phyloP scores from a whole-genome alignment of 2,329 filamentous ascomycete genomes.

The Talaromyces sp. region DNA sequence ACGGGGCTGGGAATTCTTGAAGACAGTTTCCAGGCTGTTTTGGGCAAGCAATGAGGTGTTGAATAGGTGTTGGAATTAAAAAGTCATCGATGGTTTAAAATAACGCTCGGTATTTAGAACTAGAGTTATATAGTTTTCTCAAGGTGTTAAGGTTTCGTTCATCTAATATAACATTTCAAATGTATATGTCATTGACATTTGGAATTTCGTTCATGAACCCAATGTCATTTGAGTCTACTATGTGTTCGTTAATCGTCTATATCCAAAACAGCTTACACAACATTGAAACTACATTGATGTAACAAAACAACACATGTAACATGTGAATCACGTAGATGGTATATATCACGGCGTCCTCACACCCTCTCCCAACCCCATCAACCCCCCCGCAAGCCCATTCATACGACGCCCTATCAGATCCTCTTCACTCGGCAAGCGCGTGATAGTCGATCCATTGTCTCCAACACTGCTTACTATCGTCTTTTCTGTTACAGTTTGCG shows the following conservation, averaged over 20 bases:
- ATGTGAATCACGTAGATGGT: background rate
- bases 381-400: conserved; percentile 13
- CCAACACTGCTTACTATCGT: background rate
- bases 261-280: background rate
- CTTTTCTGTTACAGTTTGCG: background rate
- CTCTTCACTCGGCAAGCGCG: conserved; percentile 51
- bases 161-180: background rate
- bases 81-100: background rate
- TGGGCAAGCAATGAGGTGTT: background rate
- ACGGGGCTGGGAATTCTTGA: conserved; percentile 71
- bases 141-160: no score
- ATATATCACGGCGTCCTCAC: conserved; percentile 11
- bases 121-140: no score
- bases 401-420: conserved; percentile 41
- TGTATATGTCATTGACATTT: background rate
- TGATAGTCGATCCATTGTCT: conserved; percentile 13
- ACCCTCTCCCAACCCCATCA: conserved; percentile 14
- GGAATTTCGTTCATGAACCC: background rate
- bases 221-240: background rate
- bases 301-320: background rate
- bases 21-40: conserved; percentile 56
- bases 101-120: background rate
- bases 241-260: background rate
- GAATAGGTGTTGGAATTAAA: background rate
- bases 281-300: no score